Evolutionary conservation across 2,329 filamentous ascomycete species (phyloP), one percentile per base, ranked within the genome.

Genomic region (Lanzia echinophila): DNA sequence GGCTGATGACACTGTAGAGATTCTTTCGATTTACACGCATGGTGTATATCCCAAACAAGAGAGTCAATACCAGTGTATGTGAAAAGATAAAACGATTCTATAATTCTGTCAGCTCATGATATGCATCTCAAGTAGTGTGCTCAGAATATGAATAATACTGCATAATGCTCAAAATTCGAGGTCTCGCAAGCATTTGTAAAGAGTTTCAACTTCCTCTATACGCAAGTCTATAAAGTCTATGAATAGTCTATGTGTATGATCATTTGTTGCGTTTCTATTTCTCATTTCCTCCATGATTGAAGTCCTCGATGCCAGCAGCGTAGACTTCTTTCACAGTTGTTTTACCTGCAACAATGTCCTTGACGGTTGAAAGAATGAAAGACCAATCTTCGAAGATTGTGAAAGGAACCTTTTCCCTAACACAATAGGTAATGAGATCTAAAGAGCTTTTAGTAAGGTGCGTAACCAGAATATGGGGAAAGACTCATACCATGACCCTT

Each of bases 401-500:
- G 70, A 95, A 96, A 0, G 91, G 90, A 19, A 95, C 84, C 10
- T 87, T 81, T 69, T 95, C 83, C 52, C 82, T 83, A 63, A 91
- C 86, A 68, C 92, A 96, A 73, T 89, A 96, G 13, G 79, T 83
- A 59, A 96, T 86, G 53, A 97, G 80, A 71, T 97, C 90, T 90
- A 58, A 43, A 8, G 43, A 32, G 15, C 42, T 47, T 55, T 56
- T 58, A 56, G 17, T 3, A 42, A 20, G 19, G n/a, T 3, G 13
- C 2, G 17, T 13, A 24, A 12, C 22, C 13, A 5, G 7, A 8
- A 6, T 22, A 28, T 3, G 44, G 34, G 17, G 31, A 36, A n/a
- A 22, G 42, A 36, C 48, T 66, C 77, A 63, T 74, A 90, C 87
- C 88, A 69, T 89, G 84, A 20, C 90, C 92, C 60, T 87, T 86